These are phyloP conservation scores for Macrophomina phaseolina DNA, from an alignment of 2,329 filamentous ascomycete species.

Conservation along the genomic window DNA sequence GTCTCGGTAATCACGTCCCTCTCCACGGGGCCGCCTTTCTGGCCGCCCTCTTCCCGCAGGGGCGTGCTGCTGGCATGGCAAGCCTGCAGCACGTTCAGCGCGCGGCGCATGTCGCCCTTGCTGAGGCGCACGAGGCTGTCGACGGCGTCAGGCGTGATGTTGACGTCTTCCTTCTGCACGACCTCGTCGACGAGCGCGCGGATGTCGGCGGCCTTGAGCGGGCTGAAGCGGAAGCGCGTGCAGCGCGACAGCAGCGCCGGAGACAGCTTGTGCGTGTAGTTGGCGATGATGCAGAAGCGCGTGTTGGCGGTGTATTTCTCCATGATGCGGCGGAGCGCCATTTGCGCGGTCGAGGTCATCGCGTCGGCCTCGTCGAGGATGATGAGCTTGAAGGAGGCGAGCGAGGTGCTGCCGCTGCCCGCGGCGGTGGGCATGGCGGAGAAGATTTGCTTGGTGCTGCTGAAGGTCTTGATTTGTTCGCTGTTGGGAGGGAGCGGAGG, in stretches of 20 bases:
- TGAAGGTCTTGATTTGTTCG: slow-evolving; percentile 99
- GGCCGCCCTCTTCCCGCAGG: slow-evolving; percentile 54
- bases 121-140: slow-evolving; percentile 85
- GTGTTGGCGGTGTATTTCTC: slow-evolving; percentile 99
- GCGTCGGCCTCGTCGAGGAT: slow-evolving; percentile 98
- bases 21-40: slow-evolving; percentile 55
- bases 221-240: slow-evolving; percentile 93
- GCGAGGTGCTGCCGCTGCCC: slow-evolving; percentile 49
- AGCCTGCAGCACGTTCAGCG: slow-evolving; percentile 93
- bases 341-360: slow-evolving; percentile 98
- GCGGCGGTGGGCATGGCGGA: slow-evolving; percentile 59
- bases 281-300: slow-evolving; percentile 96
- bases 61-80: slow-evolving; percentile 89
- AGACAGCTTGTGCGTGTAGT: slow-evolving; percentile 97
- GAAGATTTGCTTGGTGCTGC: slow-evolving; percentile 97
- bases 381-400: slow-evolving; percentile 91
- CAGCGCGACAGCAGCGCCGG: slow-evolving; percentile 91
- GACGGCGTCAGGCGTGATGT: slow-evolving; percentile 79
- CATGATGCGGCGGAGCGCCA: slow-evolving; percentile 97
- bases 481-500: slow-evolving; percentile 28
- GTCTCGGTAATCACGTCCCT: slow-evolving; percentile 89
- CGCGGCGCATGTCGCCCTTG: slow-evolving; percentile 94
- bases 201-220: slow-evolving; percentile 88
- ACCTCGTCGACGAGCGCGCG: slow-evolving; percentile 85
- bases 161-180: slow-evolving; percentile 82